A percentile compares a stretch with the other conserved stretches of the same genome.
Evolutionary conservation across 2,329 filamentous ascomycete species (phyloP).

Genomic region (Xylariaceae sp.): DNA sequence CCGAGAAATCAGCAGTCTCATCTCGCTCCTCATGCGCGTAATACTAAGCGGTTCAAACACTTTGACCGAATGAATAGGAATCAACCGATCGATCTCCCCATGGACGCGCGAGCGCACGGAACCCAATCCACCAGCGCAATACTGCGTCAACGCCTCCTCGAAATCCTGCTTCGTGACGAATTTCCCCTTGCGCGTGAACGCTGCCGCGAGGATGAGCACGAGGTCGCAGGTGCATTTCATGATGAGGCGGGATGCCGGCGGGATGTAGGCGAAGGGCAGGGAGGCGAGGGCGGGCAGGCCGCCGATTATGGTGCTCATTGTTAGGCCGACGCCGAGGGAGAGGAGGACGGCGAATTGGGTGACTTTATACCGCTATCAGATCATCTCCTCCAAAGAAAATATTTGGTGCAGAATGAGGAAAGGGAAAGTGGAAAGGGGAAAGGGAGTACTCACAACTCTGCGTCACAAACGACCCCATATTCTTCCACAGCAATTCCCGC

Average conservation of each 20-base stretch:
- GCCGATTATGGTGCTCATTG: slow-evolving; percentile 23
- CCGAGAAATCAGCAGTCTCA: slow-evolving; percentile 14
- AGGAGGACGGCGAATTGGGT: slow-evolving; percentile 18
- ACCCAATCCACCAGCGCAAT: slow-evolving; percentile 12
- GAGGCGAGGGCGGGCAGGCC: slow-evolving; percentile 23
- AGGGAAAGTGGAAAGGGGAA: no score
- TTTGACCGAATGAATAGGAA: slow-evolving; percentile 20
- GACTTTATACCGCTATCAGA: slow-evolving; percentile 9
- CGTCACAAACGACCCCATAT: slow-evolving; percentile 23
- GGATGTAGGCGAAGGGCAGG: slow-evolving; percentile 20
- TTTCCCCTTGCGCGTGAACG: slow-evolving; percentile 21
- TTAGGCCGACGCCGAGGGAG: slow-evolving; percentile 18
- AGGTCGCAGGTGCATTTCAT: slow-evolving; percentile 24
- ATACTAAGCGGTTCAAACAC: slow-evolving; percentile 21
- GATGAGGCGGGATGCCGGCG: slow-evolving; percentile 22
- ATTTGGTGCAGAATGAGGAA: no score
- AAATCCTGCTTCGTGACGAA: slow-evolving; percentile 24
- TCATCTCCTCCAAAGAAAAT: background rate
- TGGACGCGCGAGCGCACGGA: slow-evolving; percentile 18
- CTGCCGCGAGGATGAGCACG: slow-evolving; percentile 19
- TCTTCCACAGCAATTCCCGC: slow-evolving; percentile 22
- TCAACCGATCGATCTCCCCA: slow-evolving; percentile 19
- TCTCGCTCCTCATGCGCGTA: slow-evolving; percentile 18
- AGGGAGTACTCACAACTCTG: slow-evolving; percentile 18
- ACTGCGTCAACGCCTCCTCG: slow-evolving; percentile 17